A percentile compares a stretch with the other conserved stretches of the same genome.
These are phyloP conservation scores for Macaranga tanarius DNA, from an alignment of 441 rosid species.

Conservation along the genomic window DNA sequence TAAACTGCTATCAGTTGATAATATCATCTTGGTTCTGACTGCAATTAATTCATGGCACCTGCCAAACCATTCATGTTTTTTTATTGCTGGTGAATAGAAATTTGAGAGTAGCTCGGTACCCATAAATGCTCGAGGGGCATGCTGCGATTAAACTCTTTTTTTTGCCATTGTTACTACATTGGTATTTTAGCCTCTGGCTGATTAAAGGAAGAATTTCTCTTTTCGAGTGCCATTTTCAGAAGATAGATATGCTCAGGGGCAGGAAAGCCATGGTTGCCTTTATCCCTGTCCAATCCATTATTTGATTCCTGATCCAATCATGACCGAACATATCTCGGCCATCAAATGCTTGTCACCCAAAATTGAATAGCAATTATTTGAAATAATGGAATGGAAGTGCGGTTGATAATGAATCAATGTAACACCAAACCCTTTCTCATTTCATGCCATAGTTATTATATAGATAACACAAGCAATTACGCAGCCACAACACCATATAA, in stretches of 20 bases:
- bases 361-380: not conserved
- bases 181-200: not conserved
- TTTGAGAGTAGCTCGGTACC: not conserved
- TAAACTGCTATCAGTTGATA: not conserved
- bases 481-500: slow-evolving; percentile 29
- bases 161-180: not conserved
- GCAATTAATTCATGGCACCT: no score
- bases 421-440: slow-evolving; percentile 40
- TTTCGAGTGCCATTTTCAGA: not conserved
- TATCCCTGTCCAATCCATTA: not conserved
- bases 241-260: slow-evolving; percentile 1
- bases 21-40: not conserved
- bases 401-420: slow-evolving; percentile 13
- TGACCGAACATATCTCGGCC: not conserved
- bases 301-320: slow-evolving; percentile 14
- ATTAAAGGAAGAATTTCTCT: not conserved
- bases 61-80: not conserved
- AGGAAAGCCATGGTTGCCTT: not conserved
- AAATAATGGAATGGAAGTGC: not conserved
- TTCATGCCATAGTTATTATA: slow-evolving; percentile 31
- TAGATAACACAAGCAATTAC: slow-evolving; percentile 36
- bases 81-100: not conserved
- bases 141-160: not conserved
- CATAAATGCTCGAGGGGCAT: not conserved
- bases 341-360: not conserved